A percentile compares a stretch with the other conserved stretches of the same genome.
Conservation (phyloP, 2,329 filamentous ascomycete genomes). For the Immersiporthe knoxdaviesiana region DNA sequence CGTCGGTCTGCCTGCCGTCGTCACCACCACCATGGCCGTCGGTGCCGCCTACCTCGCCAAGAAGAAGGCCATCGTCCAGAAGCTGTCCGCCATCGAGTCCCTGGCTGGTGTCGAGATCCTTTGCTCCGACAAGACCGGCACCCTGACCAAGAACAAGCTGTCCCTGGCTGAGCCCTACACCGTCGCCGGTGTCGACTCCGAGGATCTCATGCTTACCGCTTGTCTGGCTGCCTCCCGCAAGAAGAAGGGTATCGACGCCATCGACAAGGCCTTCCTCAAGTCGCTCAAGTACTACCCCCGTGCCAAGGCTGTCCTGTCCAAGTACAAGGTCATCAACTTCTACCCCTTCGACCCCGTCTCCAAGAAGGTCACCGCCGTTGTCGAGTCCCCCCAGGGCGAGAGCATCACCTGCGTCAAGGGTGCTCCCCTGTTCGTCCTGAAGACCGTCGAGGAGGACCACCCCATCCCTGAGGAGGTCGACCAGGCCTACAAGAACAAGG, state of each 20-base stretch:
- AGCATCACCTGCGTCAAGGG: constrained; percentile 89
- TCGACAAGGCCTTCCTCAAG: constrained; percentile 94
- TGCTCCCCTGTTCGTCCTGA: constrained; percentile 83
- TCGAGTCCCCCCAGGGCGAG: constrained; percentile 82
- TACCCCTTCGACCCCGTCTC: constrained; percentile 89
- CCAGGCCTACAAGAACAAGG: constrained; percentile 87
- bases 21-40: constrained; percentile 94
- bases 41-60: constrained; percentile 89
- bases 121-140: constrained; percentile 93
- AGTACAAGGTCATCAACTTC: constrained; percentile 85
- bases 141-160: constrained; percentile 91
- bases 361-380: constrained; percentile 86
- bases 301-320: constrained; percentile 77
- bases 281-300: constrained; percentile 79
- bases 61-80: constrained; percentile 92
- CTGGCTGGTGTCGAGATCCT: constrained; percentile 92
- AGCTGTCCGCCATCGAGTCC: constrained; percentile 89
- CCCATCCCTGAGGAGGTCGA: constrained; percentile 76
- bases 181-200: constrained; percentile 77
- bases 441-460: constrained; percentile 85
- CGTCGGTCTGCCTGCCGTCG: constrained; percentile 89
- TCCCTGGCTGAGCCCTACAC: constrained; percentile 85
- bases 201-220: constrained; percentile 90
- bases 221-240: constrained; percentile 89
- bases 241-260: constrained; percentile 94